Conservation (phyloP, 179 eudicot genomes). For the Silene vulgaris region DNA sequence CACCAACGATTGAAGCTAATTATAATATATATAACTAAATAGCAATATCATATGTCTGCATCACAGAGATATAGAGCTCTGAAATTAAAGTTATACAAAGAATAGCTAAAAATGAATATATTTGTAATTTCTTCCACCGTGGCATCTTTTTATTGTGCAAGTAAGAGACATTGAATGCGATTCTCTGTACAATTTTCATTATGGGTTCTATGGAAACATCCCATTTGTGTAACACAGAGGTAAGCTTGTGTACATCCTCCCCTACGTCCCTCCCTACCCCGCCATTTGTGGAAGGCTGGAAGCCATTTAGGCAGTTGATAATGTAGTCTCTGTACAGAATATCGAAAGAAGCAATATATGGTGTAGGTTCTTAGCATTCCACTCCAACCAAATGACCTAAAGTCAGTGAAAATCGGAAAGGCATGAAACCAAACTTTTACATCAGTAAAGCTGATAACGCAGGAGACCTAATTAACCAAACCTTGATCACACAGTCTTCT, state of each 20-base stretch:
- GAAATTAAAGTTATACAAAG: background rate
- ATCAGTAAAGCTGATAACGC: constrained; percentile 4
- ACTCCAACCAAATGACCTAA: background rate
- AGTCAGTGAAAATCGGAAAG: background rate
- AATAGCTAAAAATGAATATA: background rate
- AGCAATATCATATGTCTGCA: background rate
- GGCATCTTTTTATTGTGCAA: too few relatives aligned
- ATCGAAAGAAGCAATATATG: background rate
- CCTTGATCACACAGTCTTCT: constrained; percentile 2
- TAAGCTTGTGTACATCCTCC: background rate
- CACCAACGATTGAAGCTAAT: background rate
- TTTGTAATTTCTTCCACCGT: background rate
- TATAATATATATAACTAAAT: too few relatives aligned
- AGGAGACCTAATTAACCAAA: background rate
- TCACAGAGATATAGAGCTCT: background rate
- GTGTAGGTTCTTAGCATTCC: constrained; percentile 2
- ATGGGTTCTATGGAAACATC: background rate
- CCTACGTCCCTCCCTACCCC: background rate
- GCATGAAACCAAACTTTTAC: constrained; percentile 3
- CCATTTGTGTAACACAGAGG: background rate
- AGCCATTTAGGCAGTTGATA: background rate
- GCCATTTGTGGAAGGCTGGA: background rate
- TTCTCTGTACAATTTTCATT: background rate
- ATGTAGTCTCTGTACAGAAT: background rate
- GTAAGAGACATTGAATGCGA: background rate